Percentiles rank a stretch among this genome's conserved stretches.
Conservation (phyloP, 352 stramenopile species). For the Elongisporangium senticosum region DNA sequence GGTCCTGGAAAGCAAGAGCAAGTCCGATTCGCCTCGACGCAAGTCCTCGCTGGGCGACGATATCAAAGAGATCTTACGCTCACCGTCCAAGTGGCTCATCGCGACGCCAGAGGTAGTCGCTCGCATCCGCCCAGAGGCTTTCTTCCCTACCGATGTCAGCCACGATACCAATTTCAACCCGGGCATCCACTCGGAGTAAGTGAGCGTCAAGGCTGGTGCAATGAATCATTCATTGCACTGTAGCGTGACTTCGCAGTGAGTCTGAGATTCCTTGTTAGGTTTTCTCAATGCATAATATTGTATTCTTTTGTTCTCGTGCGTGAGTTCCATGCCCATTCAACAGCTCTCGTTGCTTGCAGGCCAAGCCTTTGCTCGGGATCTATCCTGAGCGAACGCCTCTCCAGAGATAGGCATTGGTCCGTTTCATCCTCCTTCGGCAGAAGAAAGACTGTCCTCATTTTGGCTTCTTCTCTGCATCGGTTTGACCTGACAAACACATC, state of each 20-base stretch:
- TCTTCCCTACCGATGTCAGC: slow-evolving; percentile 44
- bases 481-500: too few relatives aligned
- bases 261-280: too few relatives aligned
- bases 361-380: too few relatives aligned
- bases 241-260: too few relatives aligned
- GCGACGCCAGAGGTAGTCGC: slow-evolving; percentile 9
- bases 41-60: slow-evolving; percentile 62
- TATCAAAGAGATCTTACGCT: slow-evolving; percentile 52
- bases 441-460: too few relatives aligned
- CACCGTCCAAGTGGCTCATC: slow-evolving; percentile 62
- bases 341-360: too few relatives aligned
- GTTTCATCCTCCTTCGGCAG: not conserved
- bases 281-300: too few relatives aligned
- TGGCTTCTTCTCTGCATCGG: too few relatives aligned
- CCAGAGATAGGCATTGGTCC: not conserved
- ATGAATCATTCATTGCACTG: too few relatives aligned
- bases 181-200: not conserved
- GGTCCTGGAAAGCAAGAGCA: slow-evolving; percentile 30
- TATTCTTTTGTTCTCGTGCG: too few relatives aligned
- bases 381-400: not conserved
- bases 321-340: too few relatives aligned
- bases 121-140: slow-evolving; percentile 41
- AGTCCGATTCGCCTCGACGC: slow-evolving; percentile 15
- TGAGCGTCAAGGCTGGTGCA: too few relatives aligned
- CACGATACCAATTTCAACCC: slow-evolving; percentile 17